phyloP scores from a whole-genome alignment of 2,329 filamentous ascomycete genomes.

The Xylariales sp. region DNA sequence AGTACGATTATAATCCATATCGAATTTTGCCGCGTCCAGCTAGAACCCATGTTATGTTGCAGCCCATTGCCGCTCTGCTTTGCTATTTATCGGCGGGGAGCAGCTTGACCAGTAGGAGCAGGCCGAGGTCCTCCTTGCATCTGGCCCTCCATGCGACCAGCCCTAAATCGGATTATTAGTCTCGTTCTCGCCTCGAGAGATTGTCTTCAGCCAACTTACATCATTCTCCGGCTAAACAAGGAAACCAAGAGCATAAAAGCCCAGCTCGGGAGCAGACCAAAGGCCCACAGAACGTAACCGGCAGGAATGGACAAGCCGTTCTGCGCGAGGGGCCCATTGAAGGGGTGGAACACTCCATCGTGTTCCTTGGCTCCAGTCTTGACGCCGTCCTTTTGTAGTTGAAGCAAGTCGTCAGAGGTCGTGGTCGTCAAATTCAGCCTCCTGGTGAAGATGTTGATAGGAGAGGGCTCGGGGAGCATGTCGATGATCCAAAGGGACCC shows the following conservation, averaged over 20 bases:
- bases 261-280: constrained; percentile 78
- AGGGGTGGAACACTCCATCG: constrained; percentile 80
- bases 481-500: constrained; percentile 75
- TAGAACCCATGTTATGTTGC: background rate
- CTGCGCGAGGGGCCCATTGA: constrained; percentile 74
- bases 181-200: constrained; percentile 20
- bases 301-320: constrained; percentile 71
- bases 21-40: background rate
- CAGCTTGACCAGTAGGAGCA: constrained; percentile 46
- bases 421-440: constrained; percentile 76
- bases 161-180: constrained; percentile 36
- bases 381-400: constrained; percentile 66
- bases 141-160: constrained; percentile 45
- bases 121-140: constrained; percentile 43
- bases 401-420: constrained; percentile 71
- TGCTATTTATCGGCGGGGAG: constrained; percentile 42
- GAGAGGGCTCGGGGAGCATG: constrained; percentile 72
- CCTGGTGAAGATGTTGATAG: constrained; percentile 73
- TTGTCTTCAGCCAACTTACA: constrained; percentile 67
- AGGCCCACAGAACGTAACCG: constrained; percentile 75
- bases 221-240: constrained; percentile 77
- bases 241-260: constrained; percentile 81
- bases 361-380: constrained; percentile 56
- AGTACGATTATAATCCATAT: constrained; percentile 1
- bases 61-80: constrained; percentile 11